Conservation (phyloP, 306 rosid species). For the Echinosophora koreensis region DNA sequence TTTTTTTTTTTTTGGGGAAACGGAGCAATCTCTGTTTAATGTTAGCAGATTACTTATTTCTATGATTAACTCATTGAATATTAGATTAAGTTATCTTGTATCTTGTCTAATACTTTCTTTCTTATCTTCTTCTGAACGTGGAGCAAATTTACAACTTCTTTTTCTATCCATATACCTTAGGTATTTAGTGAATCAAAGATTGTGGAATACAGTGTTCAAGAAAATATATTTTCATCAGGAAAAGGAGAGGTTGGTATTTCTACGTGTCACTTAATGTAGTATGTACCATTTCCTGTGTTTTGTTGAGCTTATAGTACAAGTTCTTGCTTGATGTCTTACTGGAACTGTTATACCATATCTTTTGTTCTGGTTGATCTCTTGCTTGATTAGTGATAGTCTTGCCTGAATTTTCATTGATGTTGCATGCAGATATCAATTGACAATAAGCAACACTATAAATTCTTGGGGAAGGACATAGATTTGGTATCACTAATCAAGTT, state of each 20-base stretch:
- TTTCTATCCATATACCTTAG: slow-evolving; percentile 48
- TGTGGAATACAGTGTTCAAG: slow-evolving; percentile 72
- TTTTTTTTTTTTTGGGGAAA: too few species aligned
- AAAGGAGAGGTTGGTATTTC: slow-evolving; percentile 72
- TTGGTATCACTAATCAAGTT: slow-evolving; percentile 81
- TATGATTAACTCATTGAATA: background rate
- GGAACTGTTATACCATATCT: background rate
- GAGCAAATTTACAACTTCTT: slow-evolving; percentile 9
- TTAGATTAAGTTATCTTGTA: slow-evolving; percentile 2
- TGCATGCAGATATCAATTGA: slow-evolving; percentile 68
- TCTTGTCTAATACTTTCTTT: background rate
- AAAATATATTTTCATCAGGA: slow-evolving; percentile 69
- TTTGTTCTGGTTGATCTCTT: background rate
- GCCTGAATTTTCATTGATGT: slow-evolving; percentile 19
- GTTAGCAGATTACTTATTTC: slow-evolving; percentile 2
- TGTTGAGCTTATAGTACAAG: slow-evolving; percentile 6
- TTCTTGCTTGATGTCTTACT: slow-evolving; percentile 40
- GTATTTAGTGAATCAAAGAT: slow-evolving; percentile 83
- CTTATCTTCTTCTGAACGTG: slow-evolving; percentile 22
- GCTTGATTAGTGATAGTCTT: background rate
- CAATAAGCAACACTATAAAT: slow-evolving; percentile 75
- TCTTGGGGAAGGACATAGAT: slow-evolving; percentile 75
- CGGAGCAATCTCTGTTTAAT: background rate
- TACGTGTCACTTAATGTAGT: slow-evolving; percentile 15
- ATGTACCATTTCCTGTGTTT: slow-evolving; percentile 1